A percentile compares a stretch with the other conserved stretches of the same genome.
These are phyloP conservation scores for Apiotrichum domesticum DNA, from an alignment of 1,284 basidiomycete genomes.

Conservation along the genomic window DNA sequence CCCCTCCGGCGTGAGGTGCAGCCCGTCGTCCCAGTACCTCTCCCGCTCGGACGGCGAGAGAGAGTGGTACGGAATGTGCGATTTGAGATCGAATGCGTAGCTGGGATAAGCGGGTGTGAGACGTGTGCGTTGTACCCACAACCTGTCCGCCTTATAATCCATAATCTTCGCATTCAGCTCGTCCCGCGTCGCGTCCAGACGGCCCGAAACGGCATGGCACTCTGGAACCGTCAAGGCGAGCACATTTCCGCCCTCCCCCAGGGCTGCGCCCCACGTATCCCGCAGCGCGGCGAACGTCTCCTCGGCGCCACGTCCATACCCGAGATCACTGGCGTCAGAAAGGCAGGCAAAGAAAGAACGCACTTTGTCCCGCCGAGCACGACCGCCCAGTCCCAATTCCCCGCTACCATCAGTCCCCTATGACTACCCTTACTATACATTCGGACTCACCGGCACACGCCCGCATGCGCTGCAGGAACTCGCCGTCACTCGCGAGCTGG, in stretches of 20 bases:
- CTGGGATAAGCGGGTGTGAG: background rate
- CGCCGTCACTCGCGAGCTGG: background rate
- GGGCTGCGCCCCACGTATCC: background rate
- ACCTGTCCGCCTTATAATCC: background rate
- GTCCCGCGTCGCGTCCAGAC: background rate
- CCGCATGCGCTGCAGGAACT: background rate
- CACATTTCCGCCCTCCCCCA: background rate
- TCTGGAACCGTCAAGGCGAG: constrained; percentile 10
- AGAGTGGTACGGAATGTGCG: constrained; percentile 4
- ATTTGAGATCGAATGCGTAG: constrained; percentile 4
- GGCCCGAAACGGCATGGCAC: background rate
- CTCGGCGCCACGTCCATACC: background rate
- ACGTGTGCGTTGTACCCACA: background rate
- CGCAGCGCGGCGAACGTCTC: background rate
- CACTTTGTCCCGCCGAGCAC: constrained; percentile 11
- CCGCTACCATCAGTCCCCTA: background rate
- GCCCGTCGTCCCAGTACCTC: constrained; percentile 7
- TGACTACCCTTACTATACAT: background rate
- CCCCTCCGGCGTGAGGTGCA: constrained; percentile 4
- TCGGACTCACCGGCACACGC: background rate
- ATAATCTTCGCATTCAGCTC: background rate
- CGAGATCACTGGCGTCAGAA: constrained; percentile 6
- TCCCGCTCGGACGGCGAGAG: background rate
- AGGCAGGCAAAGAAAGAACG: background rate
- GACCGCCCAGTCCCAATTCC: constrained; percentile 5